A percentile compares a stretch with the other conserved stretches of the same genome.
Conservation (phyloP, 2,329 filamentous ascomycete genomes). For the Torrubiellomyces zombiae region DNA sequence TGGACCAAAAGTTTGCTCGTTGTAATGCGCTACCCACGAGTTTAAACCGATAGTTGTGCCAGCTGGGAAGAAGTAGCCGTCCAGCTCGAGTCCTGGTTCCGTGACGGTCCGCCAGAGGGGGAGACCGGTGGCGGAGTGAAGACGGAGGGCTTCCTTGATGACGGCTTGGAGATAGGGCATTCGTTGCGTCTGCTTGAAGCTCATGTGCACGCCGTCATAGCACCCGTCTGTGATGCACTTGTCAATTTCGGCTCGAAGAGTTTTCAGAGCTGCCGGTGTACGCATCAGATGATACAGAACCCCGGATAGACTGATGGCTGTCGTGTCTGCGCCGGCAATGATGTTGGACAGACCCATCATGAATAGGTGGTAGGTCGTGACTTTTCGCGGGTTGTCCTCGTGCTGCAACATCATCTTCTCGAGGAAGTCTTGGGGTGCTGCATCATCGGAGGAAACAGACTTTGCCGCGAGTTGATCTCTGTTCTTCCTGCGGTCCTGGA, state of each 20-base stretch:
- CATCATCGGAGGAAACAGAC: not conserved
- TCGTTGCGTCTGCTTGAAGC: constrained; percentile 23
- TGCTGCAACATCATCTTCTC: constrained; percentile 5
- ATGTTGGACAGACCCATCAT: constrained; percentile 15
- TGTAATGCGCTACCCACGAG: constrained; percentile 17
- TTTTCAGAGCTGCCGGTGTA: constrained; percentile 8
- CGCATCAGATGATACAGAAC: constrained; percentile 27
- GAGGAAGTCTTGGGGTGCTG: constrained; percentile 4
- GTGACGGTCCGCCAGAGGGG: constrained; percentile 31
- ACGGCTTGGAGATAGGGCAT: constrained; percentile 37
- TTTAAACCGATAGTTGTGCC: constrained; percentile 18
- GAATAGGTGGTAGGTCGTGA: constrained; percentile 4
- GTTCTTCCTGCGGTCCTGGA: constrained; percentile 8
- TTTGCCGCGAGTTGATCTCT: constrained; percentile 5
- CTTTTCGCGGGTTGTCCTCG: constrained; percentile 4
- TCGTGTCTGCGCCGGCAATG: constrained; percentile 25
- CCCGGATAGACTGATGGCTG: constrained; percentile 26
- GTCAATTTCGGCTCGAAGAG: constrained; percentile 10
- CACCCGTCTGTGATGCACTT: not conserved
- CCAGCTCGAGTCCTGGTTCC: constrained; percentile 22
- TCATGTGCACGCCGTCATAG: constrained; percentile 5
- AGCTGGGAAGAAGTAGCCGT: constrained; percentile 14
- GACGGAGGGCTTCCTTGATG: constrained; percentile 33
- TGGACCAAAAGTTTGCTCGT: constrained; percentile 13
- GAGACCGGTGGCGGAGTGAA: constrained; percentile 30